Evolutionary conservation across 306 rosid species (phyloP).

Genomic region (Vachellia pachyceras): DNA sequence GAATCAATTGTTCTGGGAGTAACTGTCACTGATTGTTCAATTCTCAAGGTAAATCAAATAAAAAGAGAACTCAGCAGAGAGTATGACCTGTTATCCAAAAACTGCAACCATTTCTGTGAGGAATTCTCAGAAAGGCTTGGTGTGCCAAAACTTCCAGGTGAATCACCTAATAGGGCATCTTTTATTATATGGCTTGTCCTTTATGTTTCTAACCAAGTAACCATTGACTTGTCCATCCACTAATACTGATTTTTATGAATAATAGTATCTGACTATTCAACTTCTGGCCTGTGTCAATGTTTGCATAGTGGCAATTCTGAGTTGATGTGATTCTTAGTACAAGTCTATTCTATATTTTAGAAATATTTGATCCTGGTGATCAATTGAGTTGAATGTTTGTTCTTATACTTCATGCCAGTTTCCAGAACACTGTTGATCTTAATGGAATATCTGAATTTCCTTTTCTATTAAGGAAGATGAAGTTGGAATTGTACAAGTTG

Average conservation of each 20-base stretch:
- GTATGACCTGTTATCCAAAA: conserved; percentile 89
- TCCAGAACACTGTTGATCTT: background rate
- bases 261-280: background rate
- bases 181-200: conserved; percentile 6
- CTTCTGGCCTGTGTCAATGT: background rate
- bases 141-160: conserved; percentile 96
- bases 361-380: too few relatives aligned
- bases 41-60: conserved; percentile 81
- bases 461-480: conserved; percentile 1
- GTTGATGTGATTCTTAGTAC: too few relatives aligned
- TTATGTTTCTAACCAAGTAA: background rate
- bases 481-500: background rate
- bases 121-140: conserved; percentile 84
- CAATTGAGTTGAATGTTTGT: background rate
- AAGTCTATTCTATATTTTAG: too few relatives aligned
- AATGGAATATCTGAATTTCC: background rate
- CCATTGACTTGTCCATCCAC: background rate
- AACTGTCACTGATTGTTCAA: conserved; percentile 69
- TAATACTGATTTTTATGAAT: background rate
- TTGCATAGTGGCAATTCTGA: conserved; percentile 8
- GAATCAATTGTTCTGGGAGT: conserved; percentile 76
- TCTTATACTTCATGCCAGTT: background rate
- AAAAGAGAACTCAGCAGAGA: conserved; percentile 94
- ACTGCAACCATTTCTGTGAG: conserved; percentile 99
- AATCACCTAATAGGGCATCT: conserved; percentile 4